Evolutionary conservation across 2,329 filamentous ascomycete genomes (phyloP), one percentile per base, ranked within the genome.

Genomic region (Dendryphion nanum): DNA sequence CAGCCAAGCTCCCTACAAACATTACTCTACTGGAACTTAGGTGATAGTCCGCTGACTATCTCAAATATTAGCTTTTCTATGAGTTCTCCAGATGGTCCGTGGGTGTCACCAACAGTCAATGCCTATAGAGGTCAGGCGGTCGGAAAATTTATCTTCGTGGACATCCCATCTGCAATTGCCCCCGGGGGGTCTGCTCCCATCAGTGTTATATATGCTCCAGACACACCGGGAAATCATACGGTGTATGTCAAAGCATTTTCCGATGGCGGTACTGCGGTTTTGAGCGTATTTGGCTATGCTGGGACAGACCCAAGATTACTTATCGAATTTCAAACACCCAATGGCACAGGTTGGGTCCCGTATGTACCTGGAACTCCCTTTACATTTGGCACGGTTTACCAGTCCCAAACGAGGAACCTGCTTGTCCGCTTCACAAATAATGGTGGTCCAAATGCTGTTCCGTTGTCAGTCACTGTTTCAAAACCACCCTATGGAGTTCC

Each of bases 401-500:
- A 79, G 50, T 77, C 77, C 24, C 70, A 63, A 0, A 72, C 71
- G 0, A 64, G 61, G 1, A 68, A 66, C 4, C 66, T 79, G 3
- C 70, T 69, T 35, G 66, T 82, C 56, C 70, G 78, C 1, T 53
- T 81, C 17, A 77, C 72, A 23, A 82, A 81, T 50, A 71, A 70
- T 33, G 76, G 72, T 6, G 44, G 30, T 18, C 13, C 33, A 1
- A 61, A 53, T 24, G 73, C 74, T 41, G 72, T 74, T 35, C 68
- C 70, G 1, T 66, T 81, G 2, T 76, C 73, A 0, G 59, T 81
- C 12, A 81, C 78, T 0, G 76, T 82, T 2, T 82, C 78, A 0
- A 82, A 82, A 51, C 77, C 78, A 4, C 79, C 79, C 0, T 80
- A 77, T 37, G 77, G 76, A 12, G 66, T 77, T 3, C 48, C 62